A percentile compares a stretch with the other conserved stretches of the same genome.
Conservation (phyloP, 2,329 filamentous ascomycete species). For the Cladosporium sp. region DNA sequence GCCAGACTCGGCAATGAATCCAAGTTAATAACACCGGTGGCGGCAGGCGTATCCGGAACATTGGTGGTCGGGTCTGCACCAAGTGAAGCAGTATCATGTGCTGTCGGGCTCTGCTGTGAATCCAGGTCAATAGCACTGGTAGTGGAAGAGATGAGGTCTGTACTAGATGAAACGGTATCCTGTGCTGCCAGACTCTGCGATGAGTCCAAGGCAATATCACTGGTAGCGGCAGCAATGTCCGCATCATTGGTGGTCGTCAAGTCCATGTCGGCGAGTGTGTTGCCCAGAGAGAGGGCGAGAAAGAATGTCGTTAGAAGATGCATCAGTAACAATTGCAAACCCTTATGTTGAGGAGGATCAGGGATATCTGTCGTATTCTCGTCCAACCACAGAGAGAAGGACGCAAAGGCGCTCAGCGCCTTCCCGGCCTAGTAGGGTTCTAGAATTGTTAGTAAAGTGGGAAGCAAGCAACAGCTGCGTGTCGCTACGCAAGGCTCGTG, state of each 20-base stretch:
- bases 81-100: too few relatives aligned
- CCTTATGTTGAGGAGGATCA: too few relatives aligned
- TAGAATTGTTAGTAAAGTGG: background rate
- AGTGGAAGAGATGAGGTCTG: background rate
- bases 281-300: background rate
- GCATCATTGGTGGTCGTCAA: background rate
- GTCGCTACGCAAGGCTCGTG: background rate
- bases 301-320: constrained; percentile 10
- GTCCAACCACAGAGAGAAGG: background rate
- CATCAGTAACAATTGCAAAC: background rate
- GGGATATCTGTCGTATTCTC: too few relatives aligned
- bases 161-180: background rate
- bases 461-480: constrained; percentile 2
- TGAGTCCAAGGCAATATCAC: background rate
- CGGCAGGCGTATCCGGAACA: too few relatives aligned
- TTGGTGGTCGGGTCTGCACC: too few relatives aligned
- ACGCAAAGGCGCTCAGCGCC: background rate
- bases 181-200: constrained; percentile 6
- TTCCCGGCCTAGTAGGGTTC: background rate
- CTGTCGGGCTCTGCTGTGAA: too few relatives aligned
- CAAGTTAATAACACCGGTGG: too few relatives aligned
- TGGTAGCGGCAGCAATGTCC: background rate
- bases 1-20: too few relatives aligned
- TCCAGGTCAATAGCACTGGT: too few relatives aligned
- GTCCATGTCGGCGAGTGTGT: background rate